Evolutionary conservation across 2,329 filamentous ascomycete species (phyloP), one percentile per base, ranked within the genome.

Genomic region (Alternaria arborescens): DNA sequence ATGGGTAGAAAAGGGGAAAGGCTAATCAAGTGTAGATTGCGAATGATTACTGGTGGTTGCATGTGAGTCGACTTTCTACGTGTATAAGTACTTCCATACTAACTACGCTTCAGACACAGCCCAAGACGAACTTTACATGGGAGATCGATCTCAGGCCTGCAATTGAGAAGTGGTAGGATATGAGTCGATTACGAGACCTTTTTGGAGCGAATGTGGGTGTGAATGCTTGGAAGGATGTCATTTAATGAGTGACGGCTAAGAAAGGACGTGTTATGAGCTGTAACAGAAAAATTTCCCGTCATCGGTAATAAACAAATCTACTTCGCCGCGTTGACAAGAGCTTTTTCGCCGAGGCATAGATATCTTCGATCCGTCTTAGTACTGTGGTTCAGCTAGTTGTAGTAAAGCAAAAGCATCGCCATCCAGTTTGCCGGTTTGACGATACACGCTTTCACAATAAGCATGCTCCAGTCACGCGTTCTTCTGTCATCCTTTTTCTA

Each of bases 31-130:
- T 46, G 38, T 61, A 94, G 88, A 96, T 97, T 82, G 93, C 93
- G 11, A 92, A 96, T 66, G 86, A 87, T 11, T 97, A 97, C 73
- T 97, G 92, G 92, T 83, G 89, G 74, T 75, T 97, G 71, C 93
- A 97, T 73, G 24, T 24, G 24, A 24, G 24, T 24, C 24, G 6
- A 24, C 24, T 24, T 24, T 24, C 24, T 24, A 24, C 1, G 24
- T 24, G 24, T 24, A 24, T n/a, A 24, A 24, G 24, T 24, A 24
- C 24, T 24, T 24, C 7, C 1, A 24, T 24, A 24, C 24, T 24
- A 2, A 24, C 24, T 2, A 24, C 1, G 7, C 24, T 26, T 26
- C 24, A 26, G 7, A 90, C 88, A 0, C 93, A 97, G 81, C 91
- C 89, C 32, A 85, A 87, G 68, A 92, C 90, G 6, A 88, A 88